These are phyloP conservation scores for Nissolia schottii DNA, from an alignment of 306 rosid species.

Conservation along the genomic window DNA sequence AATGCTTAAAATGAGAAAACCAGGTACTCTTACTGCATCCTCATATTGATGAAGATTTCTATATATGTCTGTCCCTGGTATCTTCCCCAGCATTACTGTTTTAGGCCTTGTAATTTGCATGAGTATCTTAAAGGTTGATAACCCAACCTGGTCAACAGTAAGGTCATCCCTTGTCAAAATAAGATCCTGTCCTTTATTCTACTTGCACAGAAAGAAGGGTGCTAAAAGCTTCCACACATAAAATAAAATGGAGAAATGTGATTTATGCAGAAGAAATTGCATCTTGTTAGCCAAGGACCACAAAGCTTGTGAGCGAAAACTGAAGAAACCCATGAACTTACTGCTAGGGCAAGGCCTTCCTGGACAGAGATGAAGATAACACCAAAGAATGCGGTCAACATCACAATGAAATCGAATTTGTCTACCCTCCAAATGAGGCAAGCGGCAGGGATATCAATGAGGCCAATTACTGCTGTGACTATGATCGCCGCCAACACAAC, in stretches of 20 bases:
- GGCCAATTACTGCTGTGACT: conserved; percentile 87
- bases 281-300: not conserved
- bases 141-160: conserved; percentile 54
- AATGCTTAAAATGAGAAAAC: conserved; percentile 80
- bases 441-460: conserved; percentile 83
- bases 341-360: conserved; percentile 85
- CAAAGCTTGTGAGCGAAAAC: not conserved
- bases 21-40: conserved; percentile 62
- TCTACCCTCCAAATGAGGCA: conserved; percentile 71
- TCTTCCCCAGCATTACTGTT: conserved; percentile 79
- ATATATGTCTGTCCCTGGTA: conserved; percentile 73
- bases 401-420: conserved; percentile 77
- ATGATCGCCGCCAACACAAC: conserved; percentile 86
- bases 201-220: not conserved
- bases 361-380: conserved; percentile 83
- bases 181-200: not conserved
- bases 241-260: not conserved
- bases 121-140: conserved; percentile 73
- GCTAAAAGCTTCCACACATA: not conserved
- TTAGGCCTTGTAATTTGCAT: conserved; percentile 86
- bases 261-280: not conserved
- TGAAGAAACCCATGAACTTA: conserved; percentile 32
- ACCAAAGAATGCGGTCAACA: conserved; percentile 78
- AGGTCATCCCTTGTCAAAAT: conserved; percentile 13
- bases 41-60: conserved; percentile 76